Conservation (phyloP, 495 filamentous ascomycete genomes). For the Evernia prunastri region DNA sequence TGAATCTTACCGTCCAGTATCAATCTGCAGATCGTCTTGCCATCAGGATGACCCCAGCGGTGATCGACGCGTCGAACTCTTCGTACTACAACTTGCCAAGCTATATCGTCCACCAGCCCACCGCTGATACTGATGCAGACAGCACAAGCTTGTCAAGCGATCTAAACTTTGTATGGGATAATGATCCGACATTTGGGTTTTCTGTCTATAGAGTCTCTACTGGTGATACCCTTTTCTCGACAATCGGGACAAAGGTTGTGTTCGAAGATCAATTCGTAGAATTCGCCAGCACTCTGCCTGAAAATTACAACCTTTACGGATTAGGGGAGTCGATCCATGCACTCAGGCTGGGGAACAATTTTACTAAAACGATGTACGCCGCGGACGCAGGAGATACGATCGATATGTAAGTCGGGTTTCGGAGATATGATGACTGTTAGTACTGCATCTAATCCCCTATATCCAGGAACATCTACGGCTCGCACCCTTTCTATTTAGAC, state of each 20-base stretch:
- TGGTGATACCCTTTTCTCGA: constrained; percentile 52
- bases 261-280: constrained; percentile 63
- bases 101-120: constrained; percentile 54
- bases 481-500: constrained; percentile 57
- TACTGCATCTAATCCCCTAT: not conserved
- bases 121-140: constrained; percentile 36
- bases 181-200: constrained; percentile 56
- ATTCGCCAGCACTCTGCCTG: constrained; percentile 49
- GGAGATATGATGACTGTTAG: too few relatives aligned
- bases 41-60: constrained; percentile 52
- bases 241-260: constrained; percentile 48
- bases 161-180: constrained; percentile 51
- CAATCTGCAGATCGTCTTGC: constrained; percentile 49
- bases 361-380: constrained; percentile 60
- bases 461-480: constrained; percentile 52
- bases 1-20: constrained; percentile 51
- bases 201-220: constrained; percentile 50
- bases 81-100: constrained; percentile 65
- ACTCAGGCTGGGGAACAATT: constrained; percentile 52
- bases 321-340: constrained; percentile 55
- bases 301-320: constrained; percentile 59
- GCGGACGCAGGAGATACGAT: constrained; percentile 62
- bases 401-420: constrained; percentile 36
- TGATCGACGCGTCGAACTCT: constrained; percentile 55
- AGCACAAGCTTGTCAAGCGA: constrained; percentile 37